phyloP scores from a whole-genome alignment of 148 eudicot genomes.

The Pouteria glomerata region DNA sequence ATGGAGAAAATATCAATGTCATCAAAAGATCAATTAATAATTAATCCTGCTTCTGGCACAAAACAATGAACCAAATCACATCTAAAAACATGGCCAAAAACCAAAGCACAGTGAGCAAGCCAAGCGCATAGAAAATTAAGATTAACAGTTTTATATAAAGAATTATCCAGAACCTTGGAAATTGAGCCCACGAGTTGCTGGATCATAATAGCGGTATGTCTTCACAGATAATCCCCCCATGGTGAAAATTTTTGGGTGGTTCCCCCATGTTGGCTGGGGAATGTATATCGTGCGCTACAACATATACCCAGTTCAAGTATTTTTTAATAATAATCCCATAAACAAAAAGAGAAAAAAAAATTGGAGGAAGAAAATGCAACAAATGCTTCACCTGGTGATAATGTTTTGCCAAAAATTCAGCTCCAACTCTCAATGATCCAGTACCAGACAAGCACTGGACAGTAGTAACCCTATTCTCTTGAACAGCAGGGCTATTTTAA shows the following conservation, averaged over 20 bases:
- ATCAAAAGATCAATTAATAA: no score
- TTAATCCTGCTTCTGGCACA: neutral
- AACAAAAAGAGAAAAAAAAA: neutral
- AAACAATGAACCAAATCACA: neutral
- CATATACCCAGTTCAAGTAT: neutral
- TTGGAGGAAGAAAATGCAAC: conserved; percentile 2
- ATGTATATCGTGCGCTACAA: conserved; percentile 75
- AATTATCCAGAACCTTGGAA: conserved; percentile 45
- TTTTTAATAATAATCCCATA: neutral
- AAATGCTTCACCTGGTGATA: conserved; percentile 59
- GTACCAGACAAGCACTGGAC: conserved; percentile 96
- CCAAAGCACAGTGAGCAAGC: conserved; percentile 1
- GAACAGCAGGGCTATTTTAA: conserved; percentile 66
- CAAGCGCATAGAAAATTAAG: neutral
- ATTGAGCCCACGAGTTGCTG: conserved; percentile 78
- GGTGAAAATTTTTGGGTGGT: conserved; percentile 74
- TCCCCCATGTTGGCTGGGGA: conserved; percentile 96
- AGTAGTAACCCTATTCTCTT: conserved; percentile 81
- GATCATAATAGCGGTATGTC: conserved; percentile 74
- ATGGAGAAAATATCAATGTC: neutral
- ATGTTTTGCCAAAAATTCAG: conserved; percentile 78
- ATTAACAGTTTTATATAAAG: neutral
- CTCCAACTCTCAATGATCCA: conserved; percentile 92
- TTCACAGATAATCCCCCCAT: conserved; percentile 79
- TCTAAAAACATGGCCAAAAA: neutral